Percentiles rank a stretch among this genome's conserved stretches.
phyloP scores from a whole-genome alignment of 495 filamentous ascomycete species.

The Oleoguttula mirabilis region DNA sequence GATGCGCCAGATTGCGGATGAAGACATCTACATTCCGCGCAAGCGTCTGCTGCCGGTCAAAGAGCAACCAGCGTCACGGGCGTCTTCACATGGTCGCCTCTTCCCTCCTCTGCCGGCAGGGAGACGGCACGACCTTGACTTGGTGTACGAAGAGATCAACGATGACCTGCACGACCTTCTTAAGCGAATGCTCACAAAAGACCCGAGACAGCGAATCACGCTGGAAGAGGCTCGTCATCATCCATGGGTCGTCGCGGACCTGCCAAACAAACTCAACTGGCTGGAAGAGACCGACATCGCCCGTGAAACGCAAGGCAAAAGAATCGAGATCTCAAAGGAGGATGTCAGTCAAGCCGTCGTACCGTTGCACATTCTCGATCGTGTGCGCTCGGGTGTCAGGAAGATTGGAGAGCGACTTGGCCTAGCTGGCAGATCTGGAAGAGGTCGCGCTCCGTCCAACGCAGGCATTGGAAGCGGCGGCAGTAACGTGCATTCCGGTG shows the following conservation, averaged over 20 bases:
- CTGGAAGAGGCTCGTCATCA: conserved; percentile 91
- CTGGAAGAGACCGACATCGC: conserved; percentile 87
- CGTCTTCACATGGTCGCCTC: conserved; percentile 24
- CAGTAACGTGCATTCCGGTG: no score
- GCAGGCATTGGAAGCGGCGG: conserved; percentile 16
- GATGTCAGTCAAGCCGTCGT: conserved; percentile 87
- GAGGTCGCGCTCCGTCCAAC: conserved; percentile 26
- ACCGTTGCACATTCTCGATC: conserved; percentile 73
- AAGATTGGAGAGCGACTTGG: conserved; percentile 34
- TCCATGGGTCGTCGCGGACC: conserved; percentile 79
- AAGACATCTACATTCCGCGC: conserved; percentile 75
- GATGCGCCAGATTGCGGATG: conserved; percentile 79
- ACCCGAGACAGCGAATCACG: conserved; percentile 75
- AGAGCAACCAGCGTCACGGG: conserved; percentile 35
- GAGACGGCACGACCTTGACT: conserved; percentile 52
- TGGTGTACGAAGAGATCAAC: conserved; percentile 77
- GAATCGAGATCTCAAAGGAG: conserved; percentile 81
- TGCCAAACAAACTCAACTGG: conserved; percentile 66
- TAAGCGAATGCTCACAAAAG: conserved; percentile 70
- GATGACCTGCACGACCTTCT: conserved; percentile 72
- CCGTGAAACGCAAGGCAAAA: conserved; percentile 66
- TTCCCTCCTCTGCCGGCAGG: conserved; percentile 31
- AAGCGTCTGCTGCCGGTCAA: conserved; percentile 69
- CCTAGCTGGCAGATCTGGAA: conserved; percentile 15
- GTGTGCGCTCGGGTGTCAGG: conserved; percentile 50